Base-by-base conservation (phyloP, 257 asterid genomes). In the Craterostigma plantagineum region DNA sequence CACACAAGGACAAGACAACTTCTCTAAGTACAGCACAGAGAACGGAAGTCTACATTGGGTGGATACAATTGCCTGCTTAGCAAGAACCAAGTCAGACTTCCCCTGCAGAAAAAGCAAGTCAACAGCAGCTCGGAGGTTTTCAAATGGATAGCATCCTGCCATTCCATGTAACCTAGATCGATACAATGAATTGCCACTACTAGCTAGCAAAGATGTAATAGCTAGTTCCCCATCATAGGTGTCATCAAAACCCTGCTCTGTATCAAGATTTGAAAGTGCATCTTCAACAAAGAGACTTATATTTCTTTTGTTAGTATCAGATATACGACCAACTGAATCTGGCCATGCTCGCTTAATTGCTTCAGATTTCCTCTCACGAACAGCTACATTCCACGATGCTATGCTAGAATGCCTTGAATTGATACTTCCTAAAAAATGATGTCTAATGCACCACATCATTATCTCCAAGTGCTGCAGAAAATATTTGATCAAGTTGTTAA, bases 41-140 rank as follows among this genome's bases (percentile, higher is more conserved):
- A 12, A 23, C 7, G n/a, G 11, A 12, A 23, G 1, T 13, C 3
- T 12, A n/a, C n/a, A n/a, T n/a, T 39, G 43, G 48, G 7, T 59
- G 95, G 98, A 87, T 87, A 87, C 98, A 56, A 83, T 87, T 51
- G 93, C 93, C 62, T 74, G 92, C 57, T 87, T 87, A 47, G 98
- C 73, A 41, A 79, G 68, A 62, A 79, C 92, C 73, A 82, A 48
- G 59, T 79, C 92, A 52, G 93, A 75, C 65, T 69, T 79, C 63
- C 98, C 98, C 54, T 45, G 83, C 47, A 87, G 63, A 54, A 87
- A 87, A 54, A 87, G 95, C 62, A 70, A 62, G 71, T 82, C 98
- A 52, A 68, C 72, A 57, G 95, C 93, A 55, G 73, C 63, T 43
- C 86, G 78, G 44, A 72, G 46, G 72, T 63, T 74, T 62, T 70